Percentiles rank a stretch among this genome's conserved stretches.
These are phyloP conservation scores for Mycena indigotica DNA, from an alignment of 768 basidiomycete species.

Conservation along the genomic window DNA sequence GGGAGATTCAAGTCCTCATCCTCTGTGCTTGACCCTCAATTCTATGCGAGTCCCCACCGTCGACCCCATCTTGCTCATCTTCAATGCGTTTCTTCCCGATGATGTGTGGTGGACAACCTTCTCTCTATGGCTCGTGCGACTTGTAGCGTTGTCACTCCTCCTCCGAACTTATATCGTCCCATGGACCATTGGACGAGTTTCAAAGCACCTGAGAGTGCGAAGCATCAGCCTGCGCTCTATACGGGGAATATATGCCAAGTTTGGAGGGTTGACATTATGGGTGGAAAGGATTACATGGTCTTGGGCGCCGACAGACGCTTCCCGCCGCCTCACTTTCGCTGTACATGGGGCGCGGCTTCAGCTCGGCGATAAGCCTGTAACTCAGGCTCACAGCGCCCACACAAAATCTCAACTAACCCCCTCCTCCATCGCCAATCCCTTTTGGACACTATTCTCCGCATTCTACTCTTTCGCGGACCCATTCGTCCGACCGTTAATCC, in stretches of 20 bases:
- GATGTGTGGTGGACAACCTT: slow-evolving; percentile 42
- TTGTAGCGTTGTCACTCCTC: slow-evolving; percentile 57
- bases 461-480: slow-evolving; percentile 57
- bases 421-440: slow-evolving; percentile 43
- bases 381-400: slow-evolving; percentile 14
- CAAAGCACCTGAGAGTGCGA: slow-evolving; percentile 66
- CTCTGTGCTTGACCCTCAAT: not conserved
- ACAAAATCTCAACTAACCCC: slow-evolving; percentile 49
- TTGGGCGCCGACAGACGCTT: slow-evolving; percentile 48
- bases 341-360: slow-evolving; percentile 64
- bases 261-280: slow-evolving; percentile 53
- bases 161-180: slow-evolving; percentile 70
- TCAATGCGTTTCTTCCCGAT: slow-evolving; percentile 18
- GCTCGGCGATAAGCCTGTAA: slow-evolving; percentile 29
- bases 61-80: slow-evolving; percentile 5
- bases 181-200: slow-evolving; percentile 59
- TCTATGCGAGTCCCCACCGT: slow-evolving; percentile 3
- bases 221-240: slow-evolving; percentile 79
- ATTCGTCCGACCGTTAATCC: slow-evolving; percentile 60
- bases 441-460: slow-evolving; percentile 41
- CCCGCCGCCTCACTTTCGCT: slow-evolving; percentile 61
- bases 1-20: not conserved
- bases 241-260: slow-evolving; percentile 70
- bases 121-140: slow-evolving; percentile 52
- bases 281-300: slow-evolving; percentile 75